phyloP scores from a whole-genome alignment of 805 yeast genomes.

The Zygosaccharomyces bailii region DNA sequence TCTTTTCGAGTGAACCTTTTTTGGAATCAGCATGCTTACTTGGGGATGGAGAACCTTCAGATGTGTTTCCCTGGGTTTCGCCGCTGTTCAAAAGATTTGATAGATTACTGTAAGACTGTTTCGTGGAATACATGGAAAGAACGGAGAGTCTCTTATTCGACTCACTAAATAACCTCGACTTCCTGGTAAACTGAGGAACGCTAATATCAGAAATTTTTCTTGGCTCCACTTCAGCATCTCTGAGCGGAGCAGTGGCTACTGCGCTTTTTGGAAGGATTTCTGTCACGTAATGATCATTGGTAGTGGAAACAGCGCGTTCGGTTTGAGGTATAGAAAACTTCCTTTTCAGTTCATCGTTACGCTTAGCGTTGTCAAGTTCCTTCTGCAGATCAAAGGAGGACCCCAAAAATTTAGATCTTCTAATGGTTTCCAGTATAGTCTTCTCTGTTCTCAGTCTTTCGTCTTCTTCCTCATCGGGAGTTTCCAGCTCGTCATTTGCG shows the following conservation, averaged over 20 bases:
- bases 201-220: conserved; percentile 57
- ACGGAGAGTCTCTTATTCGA: conserved; percentile 68
- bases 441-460: conserved; percentile 29
- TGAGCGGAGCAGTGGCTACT: conserved; percentile 25
- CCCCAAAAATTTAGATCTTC: conserved; percentile 45
- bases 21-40: too few relatives aligned
- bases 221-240: conserved; percentile 37
- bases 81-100: conserved; percentile 40
- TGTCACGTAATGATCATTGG: conserved; percentile 20
- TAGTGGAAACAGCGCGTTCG: conserved; percentile 17
- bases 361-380: conserved; percentile 28
- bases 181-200: conserved; percentile 69
- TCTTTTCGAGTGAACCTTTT: too few relatives aligned
- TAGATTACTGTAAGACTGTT: conserved; percentile 59
- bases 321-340: conserved; percentile 7
- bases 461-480: conserved; percentile 25
- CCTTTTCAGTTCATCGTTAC: conserved; percentile 11
- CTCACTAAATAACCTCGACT: conserved; percentile 57
- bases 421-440: conserved; percentile 40
- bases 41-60: too few relatives aligned
- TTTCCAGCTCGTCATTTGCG: too few relatives aligned
- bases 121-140: conserved; percentile 67
- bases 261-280: conserved; percentile 30
- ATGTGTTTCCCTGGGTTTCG: conserved; percentile 9
- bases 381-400: conserved; percentile 39